A percentile compares a stretch with the other conserved stretches of the same genome.
Evolutionary conservation across 768 basidiomycete genomes (phyloP).

Genomic region (Hypholoma fasciculare): DNA sequence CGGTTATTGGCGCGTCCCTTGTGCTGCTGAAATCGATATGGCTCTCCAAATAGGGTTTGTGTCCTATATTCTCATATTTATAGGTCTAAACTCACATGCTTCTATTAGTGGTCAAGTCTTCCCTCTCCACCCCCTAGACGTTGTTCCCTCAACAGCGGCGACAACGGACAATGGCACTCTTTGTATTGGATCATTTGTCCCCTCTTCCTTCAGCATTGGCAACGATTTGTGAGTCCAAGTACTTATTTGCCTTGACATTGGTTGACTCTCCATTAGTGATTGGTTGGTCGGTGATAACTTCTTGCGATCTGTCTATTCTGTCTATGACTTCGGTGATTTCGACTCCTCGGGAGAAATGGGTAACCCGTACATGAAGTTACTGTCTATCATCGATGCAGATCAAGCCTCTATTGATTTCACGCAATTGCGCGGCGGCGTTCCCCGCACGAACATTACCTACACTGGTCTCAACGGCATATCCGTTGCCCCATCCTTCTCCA

Average conservation of each 20-base stretch:
- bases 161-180: slow-evolving; percentile 41
- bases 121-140: slow-evolving; percentile 80
- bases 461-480: slow-evolving; percentile 45
- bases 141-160: slow-evolving; percentile 41
- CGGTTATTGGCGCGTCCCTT: slow-evolving; percentile 75
- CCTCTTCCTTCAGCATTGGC: slow-evolving; percentile 57
- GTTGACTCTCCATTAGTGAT: slow-evolving; percentile 49
- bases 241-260: neutral
- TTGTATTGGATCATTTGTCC: slow-evolving; percentile 79
- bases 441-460: slow-evolving; percentile 70
- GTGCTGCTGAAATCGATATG: slow-evolving; percentile 71
- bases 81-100: neutral
- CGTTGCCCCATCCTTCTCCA: slow-evolving; percentile 45
- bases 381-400: slow-evolving; percentile 68
- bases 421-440: slow-evolving; percentile 59
- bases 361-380: slow-evolving; percentile 74
- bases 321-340: slow-evolving; percentile 87
- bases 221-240: slow-evolving; percentile 60
- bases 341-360: slow-evolving; percentile 64
- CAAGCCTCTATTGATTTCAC: slow-evolving; percentile 75
- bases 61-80: neutral
- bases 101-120: slow-evolving; percentile 62
- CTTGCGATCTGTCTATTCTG: slow-evolving; percentile 77
- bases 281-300: slow-evolving; percentile 84
- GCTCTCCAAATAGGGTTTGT: slow-evolving; percentile 77